phyloP scores from a whole-genome alignment of 306 rosid species.

The Corylus avellana region DNA sequence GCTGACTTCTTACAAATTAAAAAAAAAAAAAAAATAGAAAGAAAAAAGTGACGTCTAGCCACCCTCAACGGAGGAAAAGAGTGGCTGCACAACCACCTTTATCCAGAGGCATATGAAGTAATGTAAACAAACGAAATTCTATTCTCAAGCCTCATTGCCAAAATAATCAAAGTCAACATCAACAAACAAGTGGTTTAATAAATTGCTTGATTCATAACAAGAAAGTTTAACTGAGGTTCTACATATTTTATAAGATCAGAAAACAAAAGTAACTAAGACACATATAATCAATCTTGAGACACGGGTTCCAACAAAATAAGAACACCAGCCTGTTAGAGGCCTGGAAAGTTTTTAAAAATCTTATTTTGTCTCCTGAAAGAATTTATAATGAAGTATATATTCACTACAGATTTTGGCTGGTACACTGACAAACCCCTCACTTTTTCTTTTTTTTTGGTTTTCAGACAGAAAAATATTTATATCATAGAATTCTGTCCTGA shows the following conservation, averaged over 20 bases:
- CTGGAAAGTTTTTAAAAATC: slow-evolving; percentile 29
- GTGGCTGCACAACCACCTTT: too few relatives aligned
- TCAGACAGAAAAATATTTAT: slow-evolving; percentile 30
- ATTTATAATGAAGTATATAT: slow-evolving; percentile 40
- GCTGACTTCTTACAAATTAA: too few relatives aligned
- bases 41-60: too few relatives aligned
- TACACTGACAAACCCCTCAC: slow-evolving; percentile 23
- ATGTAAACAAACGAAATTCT: neutral
- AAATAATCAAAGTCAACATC: neutral
- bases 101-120: too few relatives aligned
- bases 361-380: slow-evolving; percentile 40
- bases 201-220: slow-evolving; percentile 12
- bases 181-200: neutral
- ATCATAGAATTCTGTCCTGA: slow-evolving; percentile 85
- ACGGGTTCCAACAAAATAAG: slow-evolving; percentile 34
- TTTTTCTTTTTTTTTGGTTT: slow-evolving; percentile 17
- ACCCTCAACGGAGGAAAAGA: too few relatives aligned
- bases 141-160: neutral
- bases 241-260: slow-evolving; percentile 8
- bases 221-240: neutral
- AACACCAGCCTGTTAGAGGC: slow-evolving; percentile 43
- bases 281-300: slow-evolving; percentile 25
- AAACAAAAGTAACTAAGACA: slow-evolving; percentile 10
- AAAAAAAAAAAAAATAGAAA: too few relatives aligned
- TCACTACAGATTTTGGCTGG: slow-evolving; percentile 35